Conservation (phyloP, 371 early-diverging fungal genomes). For the Vittaforma corneae region DNA sequence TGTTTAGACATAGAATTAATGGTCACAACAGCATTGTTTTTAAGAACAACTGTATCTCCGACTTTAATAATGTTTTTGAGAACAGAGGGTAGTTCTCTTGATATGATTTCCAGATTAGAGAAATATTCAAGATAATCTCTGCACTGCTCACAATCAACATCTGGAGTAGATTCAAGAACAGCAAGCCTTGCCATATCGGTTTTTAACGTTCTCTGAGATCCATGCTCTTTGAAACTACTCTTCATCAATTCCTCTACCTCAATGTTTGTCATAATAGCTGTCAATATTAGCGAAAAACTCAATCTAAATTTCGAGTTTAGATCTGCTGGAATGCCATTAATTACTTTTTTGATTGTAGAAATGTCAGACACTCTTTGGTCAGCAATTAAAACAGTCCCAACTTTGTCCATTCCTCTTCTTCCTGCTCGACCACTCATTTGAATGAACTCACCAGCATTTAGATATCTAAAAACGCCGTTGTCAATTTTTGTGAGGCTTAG, state of each 20-base stretch:
- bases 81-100: background rate
- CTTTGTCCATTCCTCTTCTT: conserved; percentile 81
- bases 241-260: conserved; percentile 56
- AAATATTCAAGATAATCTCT: conserved; percentile 23
- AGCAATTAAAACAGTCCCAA: conserved; percentile 81
- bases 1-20: conserved; percentile 10
- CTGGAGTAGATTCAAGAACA: conserved; percentile 15
- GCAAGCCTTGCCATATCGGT: conserved; percentile 32
- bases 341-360: conserved; percentile 35
- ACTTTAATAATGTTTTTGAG: conserved; percentile 22
- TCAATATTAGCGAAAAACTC: conserved; percentile 52
- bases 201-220: conserved; percentile 36
- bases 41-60: conserved; percentile 11
- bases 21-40: conserved; percentile 8
- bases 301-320: conserved; percentile 55
- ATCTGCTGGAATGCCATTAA: conserved; percentile 36
- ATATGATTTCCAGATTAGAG: conserved; percentile 10
- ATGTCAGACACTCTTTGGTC: conserved; percentile 54
- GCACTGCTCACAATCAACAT: conserved; percentile 28
- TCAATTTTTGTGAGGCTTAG: conserved; percentile 68
- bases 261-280: conserved; percentile 46
- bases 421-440: conserved; percentile 99
- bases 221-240: conserved; percentile 53
- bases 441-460: conserved; percentile 76
- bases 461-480: conserved; percentile 66